Conservation (phyloP, 257 asterid genomes). For the Plantago elongata region DNA sequence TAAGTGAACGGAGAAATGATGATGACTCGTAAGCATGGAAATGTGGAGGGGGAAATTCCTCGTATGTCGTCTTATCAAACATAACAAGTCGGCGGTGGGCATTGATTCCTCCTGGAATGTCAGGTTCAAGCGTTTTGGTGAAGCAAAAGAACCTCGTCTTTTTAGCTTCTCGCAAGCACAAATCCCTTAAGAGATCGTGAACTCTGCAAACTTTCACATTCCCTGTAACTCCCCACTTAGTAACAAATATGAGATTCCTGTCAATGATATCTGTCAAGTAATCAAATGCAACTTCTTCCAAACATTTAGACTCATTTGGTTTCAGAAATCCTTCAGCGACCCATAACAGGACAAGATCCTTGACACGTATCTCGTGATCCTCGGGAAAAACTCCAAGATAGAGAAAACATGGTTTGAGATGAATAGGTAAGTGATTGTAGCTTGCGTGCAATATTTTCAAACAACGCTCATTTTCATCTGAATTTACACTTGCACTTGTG, state of each 20-base stretch:
- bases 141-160: constrained; percentile 4
- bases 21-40: background rate
- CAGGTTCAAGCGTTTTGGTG: background rate
- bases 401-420: background rate
- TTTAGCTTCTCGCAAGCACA: constrained; percentile 9
- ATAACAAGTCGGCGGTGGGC: background rate
- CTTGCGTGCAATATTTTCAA: background rate
- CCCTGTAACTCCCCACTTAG: constrained; percentile 1
- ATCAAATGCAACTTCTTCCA: constrained; percentile 8
- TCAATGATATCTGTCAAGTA: constrained; percentile 8
- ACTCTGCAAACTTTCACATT: background rate
- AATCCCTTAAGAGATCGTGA: constrained; percentile 20
- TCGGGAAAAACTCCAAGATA: background rate
- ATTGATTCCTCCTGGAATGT: background rate
- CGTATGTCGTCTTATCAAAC: background rate
- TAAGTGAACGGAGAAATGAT: background rate
- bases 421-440: constrained; percentile 2
- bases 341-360: background rate
- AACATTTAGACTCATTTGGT: background rate
- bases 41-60: background rate
- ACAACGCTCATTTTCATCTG: background rate
- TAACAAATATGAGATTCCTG: constrained; percentile 16
- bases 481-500: background rate
- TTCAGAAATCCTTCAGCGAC: constrained; percentile 9
- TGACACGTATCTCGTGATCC: background rate